Evolutionary conservation across 1,139 yeast species (phyloP).

Genomic region (Debaryomyces sp.): DNA sequence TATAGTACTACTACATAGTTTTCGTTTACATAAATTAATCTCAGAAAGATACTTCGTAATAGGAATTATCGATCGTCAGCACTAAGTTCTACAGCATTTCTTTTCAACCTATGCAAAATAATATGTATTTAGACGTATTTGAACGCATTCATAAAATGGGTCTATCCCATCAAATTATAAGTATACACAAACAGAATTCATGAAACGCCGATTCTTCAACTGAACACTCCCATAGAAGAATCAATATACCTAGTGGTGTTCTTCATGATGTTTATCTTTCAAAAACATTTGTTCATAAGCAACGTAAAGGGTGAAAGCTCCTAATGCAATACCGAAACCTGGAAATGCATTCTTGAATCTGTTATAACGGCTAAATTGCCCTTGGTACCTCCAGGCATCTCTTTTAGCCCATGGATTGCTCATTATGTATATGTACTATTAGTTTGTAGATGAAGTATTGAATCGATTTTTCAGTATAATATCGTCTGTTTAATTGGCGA

Average conservation of each 20-base stretch:
- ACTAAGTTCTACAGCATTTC: not conserved
- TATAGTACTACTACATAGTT: conserved; percentile 2
- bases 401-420: conserved; percentile 60
- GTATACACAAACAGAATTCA: conserved; percentile 1
- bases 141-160: not conserved
- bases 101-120: conserved; percentile 3
- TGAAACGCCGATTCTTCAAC: not conserved
- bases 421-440: conserved; percentile 18
- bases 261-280: conserved; percentile 31
- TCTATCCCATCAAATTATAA: not conserved
- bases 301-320: conserved; percentile 69
- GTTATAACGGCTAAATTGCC: conserved; percentile 73
- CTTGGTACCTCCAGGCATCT: conserved; percentile 92
- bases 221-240: not conserved
- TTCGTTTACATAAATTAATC: conserved; percentile 5
- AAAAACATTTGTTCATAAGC: conserved; percentile 60
- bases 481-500: conserved; percentile 5
- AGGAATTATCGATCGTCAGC: not conserved
- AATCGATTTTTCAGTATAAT: not conserved
- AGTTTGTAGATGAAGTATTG: not conserved
- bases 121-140: not conserved
- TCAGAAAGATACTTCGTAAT: not conserved
- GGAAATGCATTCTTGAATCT: conserved; percentile 79
- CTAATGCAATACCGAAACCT: conserved; percentile 80
- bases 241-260: conserved; percentile 26